Base-by-base conservation (phyloP, 2,329 filamentous ascomycete species). In the Fusarium pseudograminearum region DNA sequence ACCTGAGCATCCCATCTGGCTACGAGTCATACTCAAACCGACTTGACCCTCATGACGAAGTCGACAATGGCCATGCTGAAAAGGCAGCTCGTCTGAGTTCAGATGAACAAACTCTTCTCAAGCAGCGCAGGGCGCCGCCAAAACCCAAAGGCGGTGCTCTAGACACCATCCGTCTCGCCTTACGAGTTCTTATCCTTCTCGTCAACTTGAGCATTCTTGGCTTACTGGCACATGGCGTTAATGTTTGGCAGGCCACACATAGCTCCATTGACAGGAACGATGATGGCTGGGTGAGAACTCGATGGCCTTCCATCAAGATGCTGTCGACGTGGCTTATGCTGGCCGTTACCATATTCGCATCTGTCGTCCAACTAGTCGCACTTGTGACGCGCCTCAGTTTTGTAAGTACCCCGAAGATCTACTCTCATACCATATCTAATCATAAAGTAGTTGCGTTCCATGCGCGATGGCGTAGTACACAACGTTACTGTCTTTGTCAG, bases 1-100 rank as follows among this genome's bases (percentile, higher is more conserved):
- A 63, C 14, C 50, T 63, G 1, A 63, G 60, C 31, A n/a, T 33
- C 0, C 60, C 58, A 0, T 63, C 60, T 16, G 48, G 48, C 6
- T 63, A 63, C 15, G 60, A 63, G 4, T 63, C 60, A 1, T 63
- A 63, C 36, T 63, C 60, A 0, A 63, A 63, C 42, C 41, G 60
- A 3, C 60, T 63, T 9, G 58, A 63, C 15, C 60, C 58, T 26
- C 50, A 63, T 11, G 60, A 63, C 11, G 60, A 63, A 11, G 28
- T 28, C 4, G 48, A 63, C 10, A 22, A 33, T 7, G 18, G 45
- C 12, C 36, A 33, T 20, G 14, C 28, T 38, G 48, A 47, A 1
- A 63, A 63, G 14, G 6, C 24, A 7, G 8, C 31, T 0, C 24
- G 30, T 12, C 24, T 22, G 0, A 33, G 34, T 2, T 33, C 36